These are phyloP conservation scores for Geranium rotundifolium DNA, from an alignment of 345 rosid genomes.

Conservation along the genomic window DNA sequence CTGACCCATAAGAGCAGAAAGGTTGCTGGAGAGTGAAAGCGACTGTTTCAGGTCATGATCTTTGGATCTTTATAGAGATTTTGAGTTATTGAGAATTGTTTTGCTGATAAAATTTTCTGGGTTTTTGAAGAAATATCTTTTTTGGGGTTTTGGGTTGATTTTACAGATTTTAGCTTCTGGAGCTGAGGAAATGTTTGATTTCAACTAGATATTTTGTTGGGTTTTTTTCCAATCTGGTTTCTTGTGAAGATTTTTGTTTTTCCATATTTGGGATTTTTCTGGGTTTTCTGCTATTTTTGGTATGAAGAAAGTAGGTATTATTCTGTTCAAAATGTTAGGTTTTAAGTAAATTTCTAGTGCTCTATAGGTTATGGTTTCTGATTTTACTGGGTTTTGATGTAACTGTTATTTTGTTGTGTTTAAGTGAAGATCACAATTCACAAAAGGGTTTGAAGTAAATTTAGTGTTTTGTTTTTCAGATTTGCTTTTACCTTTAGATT, in stretches of 20 bases:
- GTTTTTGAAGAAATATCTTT: not conserved
- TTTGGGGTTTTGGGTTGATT: not conserved
- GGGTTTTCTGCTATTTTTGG: not conserved
- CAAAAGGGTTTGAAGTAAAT: not conserved
- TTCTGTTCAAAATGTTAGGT: slow-evolving; percentile 5
- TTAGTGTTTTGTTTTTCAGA: too few species aligned
- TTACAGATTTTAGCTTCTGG: not conserved
- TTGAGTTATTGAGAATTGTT: not conserved
- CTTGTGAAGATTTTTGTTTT: not conserved
- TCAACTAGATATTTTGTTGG: not conserved
- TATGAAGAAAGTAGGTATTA: not conserved
- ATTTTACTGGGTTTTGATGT: not conserved
- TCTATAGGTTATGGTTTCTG: slow-evolving; percentile 1
- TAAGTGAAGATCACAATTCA: not conserved
- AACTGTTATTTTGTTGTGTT: not conserved
- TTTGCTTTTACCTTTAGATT: not conserved
- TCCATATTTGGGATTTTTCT: too few species aligned
- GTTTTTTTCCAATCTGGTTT: not conserved
- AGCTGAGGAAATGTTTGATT: not conserved
- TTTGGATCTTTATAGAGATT: slow-evolving; percentile 2
- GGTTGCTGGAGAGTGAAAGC: slow-evolving; percentile 6
- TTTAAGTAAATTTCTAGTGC: slow-evolving; percentile 1
- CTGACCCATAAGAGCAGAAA: slow-evolving; percentile 10
- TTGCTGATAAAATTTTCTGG: not conserved
- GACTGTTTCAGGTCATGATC: slow-evolving; percentile 36